Base-by-base conservation (phyloP, 2,329 filamentous ascomycete species). In the Fusarium begoniae region DNA sequence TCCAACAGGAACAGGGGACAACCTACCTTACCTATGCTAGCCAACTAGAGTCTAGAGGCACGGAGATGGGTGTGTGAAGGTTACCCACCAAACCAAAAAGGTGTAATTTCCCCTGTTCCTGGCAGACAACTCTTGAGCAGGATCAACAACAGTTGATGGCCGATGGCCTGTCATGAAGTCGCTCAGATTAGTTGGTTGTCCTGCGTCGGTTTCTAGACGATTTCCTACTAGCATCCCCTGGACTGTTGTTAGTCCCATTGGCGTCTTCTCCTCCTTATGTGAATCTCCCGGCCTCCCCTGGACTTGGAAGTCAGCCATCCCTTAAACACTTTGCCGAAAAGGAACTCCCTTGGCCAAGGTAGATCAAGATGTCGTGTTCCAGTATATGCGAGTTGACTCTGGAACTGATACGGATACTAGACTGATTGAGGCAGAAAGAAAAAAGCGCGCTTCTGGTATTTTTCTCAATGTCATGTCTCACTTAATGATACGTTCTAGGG, bases 41-140 rank as follows among this genome's bases (percentile, higher is more conserved):
- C 45, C 67, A 63, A 68, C 66, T 30, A 68, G 53, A 63, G 53
- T 37, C 44, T 30, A 68, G 53, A 63, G 53, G 40, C 44, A 44
- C n/a, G 45, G 32, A 53, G 61, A 70, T 63, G 66, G 56, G 66
- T 26, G 56, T 62, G 28, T 38, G 54, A 57, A 41, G 28, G 68
- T 45, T 44, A 50, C n/a, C 43, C 51, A 70, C 57, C 63, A 37
- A 55, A 55, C 65, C 40, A 70, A 54, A 60, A 32, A 35, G 54
- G 44, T 41, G 48, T 75, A 75, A 74, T 75, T 64, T 75, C 72
- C 71, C 71, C 62, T 28, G 57, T 63, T 53, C 66, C 66, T 32
- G 55, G 55, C 45, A 47, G 58, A 43, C 50, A 40, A 53, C 51
- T 57, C 47, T 53, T 47, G 56, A 70, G 65, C 65, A 37, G 32